Conservation (phyloP, 2,329 filamentous ascomycete genomes). For the Colletotrichum musae region DNA sequence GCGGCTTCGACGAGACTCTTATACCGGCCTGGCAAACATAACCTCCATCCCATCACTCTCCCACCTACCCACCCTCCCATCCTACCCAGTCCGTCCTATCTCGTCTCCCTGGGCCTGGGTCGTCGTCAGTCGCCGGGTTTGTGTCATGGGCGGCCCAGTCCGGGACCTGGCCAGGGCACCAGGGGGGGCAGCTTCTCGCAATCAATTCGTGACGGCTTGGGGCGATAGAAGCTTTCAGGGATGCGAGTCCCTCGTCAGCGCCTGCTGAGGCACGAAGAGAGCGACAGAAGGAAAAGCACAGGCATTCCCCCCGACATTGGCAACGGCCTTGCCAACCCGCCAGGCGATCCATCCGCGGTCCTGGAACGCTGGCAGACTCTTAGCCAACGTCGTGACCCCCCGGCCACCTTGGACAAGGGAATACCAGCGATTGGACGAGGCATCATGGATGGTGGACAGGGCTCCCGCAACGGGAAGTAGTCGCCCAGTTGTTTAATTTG, state of each 20-base stretch:
- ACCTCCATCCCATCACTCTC: slow-evolving; percentile 1
- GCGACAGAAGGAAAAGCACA: slow-evolving; percentile 13
- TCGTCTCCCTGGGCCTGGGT: neutral
- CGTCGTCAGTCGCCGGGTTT: neutral
- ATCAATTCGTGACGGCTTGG: slow-evolving; percentile 36
- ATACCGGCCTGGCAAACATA: slow-evolving; percentile 18
- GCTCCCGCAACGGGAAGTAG: slow-evolving; percentile 30
- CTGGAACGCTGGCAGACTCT: slow-evolving; percentile 20
- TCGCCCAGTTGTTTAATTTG: slow-evolving; percentile 37
- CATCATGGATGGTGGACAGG: slow-evolving; percentile 7
- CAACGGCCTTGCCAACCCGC: neutral
- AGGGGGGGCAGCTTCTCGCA: neutral
- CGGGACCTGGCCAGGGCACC: slow-evolving; percentile 15
- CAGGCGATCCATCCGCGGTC: slow-evolving; percentile 29
- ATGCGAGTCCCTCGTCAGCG: neutral
- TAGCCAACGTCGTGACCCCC: slow-evolving; percentile 24
- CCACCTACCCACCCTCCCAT: neutral
- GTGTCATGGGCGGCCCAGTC: slow-evolving; percentile 34
- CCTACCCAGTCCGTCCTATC: neutral
- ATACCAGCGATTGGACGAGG: slow-evolving; percentile 30
- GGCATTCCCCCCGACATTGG: neutral
- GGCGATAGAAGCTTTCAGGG: slow-evolving; percentile 34
- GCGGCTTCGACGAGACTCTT: slow-evolving; percentile 33
- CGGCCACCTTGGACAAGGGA: slow-evolving; percentile 5
- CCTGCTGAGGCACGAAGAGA: neutral